Percentiles rank a stretch among this genome's conserved stretches.
phyloP scores from a whole-genome alignment of 345 rosid species.

The Crucihimalaya himalaica region DNA sequence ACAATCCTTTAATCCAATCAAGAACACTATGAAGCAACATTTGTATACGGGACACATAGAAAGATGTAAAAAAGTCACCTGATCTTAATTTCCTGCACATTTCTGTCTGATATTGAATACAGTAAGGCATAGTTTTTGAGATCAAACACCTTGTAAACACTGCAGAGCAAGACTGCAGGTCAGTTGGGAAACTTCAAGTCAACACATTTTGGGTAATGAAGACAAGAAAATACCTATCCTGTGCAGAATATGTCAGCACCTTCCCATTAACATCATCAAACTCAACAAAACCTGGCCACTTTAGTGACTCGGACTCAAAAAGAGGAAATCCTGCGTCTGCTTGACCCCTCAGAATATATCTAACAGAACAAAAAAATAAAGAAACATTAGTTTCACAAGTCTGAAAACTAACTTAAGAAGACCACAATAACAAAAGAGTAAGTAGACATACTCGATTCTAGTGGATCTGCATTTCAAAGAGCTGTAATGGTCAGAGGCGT shows the following conservation, averaged over 20 bases:
- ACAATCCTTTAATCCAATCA: constrained; percentile 14
- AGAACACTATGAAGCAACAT: constrained; percentile 41
- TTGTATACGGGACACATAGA: constrained; percentile 16
- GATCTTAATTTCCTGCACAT: constrained; percentile 91
- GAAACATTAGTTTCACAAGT: neutral
- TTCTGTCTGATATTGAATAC: constrained; percentile 73
- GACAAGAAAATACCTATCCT: constrained; percentile 56
- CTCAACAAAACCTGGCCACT: constrained; percentile 95
- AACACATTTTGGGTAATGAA: neutral
- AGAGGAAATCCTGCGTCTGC: constrained; percentile 81
- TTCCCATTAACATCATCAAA: constrained; percentile 91
- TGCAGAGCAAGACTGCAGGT: constrained; percentile 26
- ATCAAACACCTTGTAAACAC: constrained; percentile 95
- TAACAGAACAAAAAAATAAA: constrained; percentile 17
- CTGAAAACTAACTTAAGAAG: constrained; percentile 7
- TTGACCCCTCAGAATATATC: constrained; percentile 73
- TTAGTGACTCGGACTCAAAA: constrained; percentile 80
- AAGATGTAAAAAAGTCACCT: constrained; percentile 53
- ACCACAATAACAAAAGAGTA: constrained; percentile 1
- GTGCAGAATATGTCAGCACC: constrained; percentile 83
- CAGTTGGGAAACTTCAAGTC: constrained; percentile 21
- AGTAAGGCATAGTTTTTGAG: constrained; percentile 78
- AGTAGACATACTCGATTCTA: constrained; percentile 60
- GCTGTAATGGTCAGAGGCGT: constrained; percentile 82
- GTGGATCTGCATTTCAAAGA: constrained; percentile 93